phyloP scores from a whole-genome alignment of 208 protist species.

The Endotrypanum monterogeii region DNA sequence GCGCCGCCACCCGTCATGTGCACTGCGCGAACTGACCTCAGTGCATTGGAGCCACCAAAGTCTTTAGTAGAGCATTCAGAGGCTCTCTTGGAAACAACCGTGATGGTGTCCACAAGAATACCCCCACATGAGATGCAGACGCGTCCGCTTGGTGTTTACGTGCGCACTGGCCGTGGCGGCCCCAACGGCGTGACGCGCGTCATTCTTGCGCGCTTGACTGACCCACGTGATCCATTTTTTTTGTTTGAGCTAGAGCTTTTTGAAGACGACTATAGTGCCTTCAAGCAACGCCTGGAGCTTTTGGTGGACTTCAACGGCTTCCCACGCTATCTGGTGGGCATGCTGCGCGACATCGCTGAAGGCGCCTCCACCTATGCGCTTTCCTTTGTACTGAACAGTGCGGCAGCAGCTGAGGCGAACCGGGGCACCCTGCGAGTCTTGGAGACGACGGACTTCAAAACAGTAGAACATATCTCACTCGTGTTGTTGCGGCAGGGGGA shows the following conservation, averaged over 20 bases:
- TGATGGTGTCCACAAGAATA: constrained; percentile 21
- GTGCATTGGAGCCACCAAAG: background rate
- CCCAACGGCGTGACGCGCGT: constrained; percentile 47
- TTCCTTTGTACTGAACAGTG: constrained; percentile 34
- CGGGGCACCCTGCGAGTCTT: constrained; percentile 73
- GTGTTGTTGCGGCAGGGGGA: constrained; percentile 78
- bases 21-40: background rate
- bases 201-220: constrained; percentile 70
- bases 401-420: constrained; percentile 10
- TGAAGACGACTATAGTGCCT: constrained; percentile 85
- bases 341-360: constrained; percentile 54
- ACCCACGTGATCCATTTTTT: constrained; percentile 82
- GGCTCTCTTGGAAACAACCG: constrained; percentile 13
- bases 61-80: constrained; percentile 1
- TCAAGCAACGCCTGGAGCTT: constrained; percentile 79
- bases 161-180: constrained; percentile 33
- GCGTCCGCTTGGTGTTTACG: constrained; percentile 33
- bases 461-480: constrained; percentile 85
- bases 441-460: constrained; percentile 75
- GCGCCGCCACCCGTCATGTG: background rate
- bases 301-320: constrained; percentile 85
- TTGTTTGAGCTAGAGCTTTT: constrained; percentile 80
- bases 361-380: constrained; percentile 54
- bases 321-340: constrained; percentile 71
- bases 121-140: constrained; percentile 10